phyloP scores from a whole-genome alignment of 768 basidiomycete species.

The Pleurotus sapidus region DNA sequence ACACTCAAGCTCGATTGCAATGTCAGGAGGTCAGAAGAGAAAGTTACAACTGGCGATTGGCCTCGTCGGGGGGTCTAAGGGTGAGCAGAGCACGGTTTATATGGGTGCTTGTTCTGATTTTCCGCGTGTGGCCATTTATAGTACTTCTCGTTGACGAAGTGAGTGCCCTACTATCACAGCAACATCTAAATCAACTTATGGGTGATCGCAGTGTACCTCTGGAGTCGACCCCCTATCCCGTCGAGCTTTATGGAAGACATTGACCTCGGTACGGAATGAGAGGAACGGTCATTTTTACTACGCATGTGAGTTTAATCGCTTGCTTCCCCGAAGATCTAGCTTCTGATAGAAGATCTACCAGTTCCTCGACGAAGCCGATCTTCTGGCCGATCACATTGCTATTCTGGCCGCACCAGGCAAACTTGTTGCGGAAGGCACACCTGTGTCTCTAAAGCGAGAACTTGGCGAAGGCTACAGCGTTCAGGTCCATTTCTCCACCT shows the following conservation, averaged over 20 bases:
- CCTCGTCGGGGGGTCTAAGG: constrained; percentile 70
- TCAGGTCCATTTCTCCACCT: constrained; percentile 42
- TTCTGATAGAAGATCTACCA: constrained; percentile 16
- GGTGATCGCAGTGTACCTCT: constrained; percentile 51
- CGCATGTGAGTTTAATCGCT: constrained; percentile 51
- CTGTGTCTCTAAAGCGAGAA: constrained; percentile 68
- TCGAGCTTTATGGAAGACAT: constrained; percentile 72
- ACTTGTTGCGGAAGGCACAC: constrained; percentile 69
- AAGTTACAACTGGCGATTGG: constrained; percentile 84
- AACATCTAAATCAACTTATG: background rate
- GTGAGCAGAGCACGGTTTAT: constrained; percentile 28
- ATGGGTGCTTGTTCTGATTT: too few relatives aligned
- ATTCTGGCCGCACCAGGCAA: constrained; percentile 75
- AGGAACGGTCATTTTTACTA: constrained; percentile 75
- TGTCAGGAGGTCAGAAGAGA: constrained; percentile 81
- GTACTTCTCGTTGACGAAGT: constrained; percentile 60
- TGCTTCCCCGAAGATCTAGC: background rate
- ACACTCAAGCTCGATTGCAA: constrained; percentile 57
- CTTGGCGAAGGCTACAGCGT: constrained; percentile 74
- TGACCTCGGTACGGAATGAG: constrained; percentile 64
- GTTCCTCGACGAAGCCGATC: constrained; percentile 80
- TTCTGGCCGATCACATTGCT: constrained; percentile 73
- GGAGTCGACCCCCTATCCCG: constrained; percentile 82
- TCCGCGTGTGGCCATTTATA: constrained; percentile 13
- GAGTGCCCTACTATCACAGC: background rate